Conservation (phyloP, 2,329 filamentous ascomycete species). For the Ophiocordyceps camponoti-floridani region DNA sequence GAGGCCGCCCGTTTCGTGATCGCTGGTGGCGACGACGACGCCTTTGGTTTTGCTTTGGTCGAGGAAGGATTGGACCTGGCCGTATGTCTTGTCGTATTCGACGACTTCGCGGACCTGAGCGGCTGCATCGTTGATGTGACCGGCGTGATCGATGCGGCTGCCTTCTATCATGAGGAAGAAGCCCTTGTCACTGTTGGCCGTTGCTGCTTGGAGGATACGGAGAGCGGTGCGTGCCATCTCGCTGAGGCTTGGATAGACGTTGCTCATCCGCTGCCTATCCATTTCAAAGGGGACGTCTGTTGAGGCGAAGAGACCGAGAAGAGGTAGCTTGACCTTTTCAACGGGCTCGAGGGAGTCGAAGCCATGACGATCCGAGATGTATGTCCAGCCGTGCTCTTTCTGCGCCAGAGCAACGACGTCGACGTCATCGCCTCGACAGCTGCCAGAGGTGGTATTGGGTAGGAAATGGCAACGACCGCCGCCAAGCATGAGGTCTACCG, state of each 20-base stretch:
- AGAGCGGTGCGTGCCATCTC: conserved; percentile 83
- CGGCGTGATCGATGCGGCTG: conserved; percentile 88
- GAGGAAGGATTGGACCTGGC: conserved; percentile 70
- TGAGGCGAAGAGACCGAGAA: conserved; percentile 70
- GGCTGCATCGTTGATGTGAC: conserved; percentile 68
- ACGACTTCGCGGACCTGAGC: conserved; percentile 82
- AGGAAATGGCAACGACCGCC: conserved; percentile 89
- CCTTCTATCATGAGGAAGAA: conserved; percentile 99
- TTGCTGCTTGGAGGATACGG: conserved; percentile 61
- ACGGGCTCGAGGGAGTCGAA: conserved; percentile 62
- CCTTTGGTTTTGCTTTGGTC: conserved; percentile 54
- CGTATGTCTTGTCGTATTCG: conserved; percentile 82
- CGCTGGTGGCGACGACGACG: conserved; percentile 75
- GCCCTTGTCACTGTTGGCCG: conserved; percentile 67
- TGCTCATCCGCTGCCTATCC: conserved; percentile 62
- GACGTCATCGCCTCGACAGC: conserved; percentile 64
- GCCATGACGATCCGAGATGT: conserved; percentile 50
- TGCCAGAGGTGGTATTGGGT: conserved; percentile 61
- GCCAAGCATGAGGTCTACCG: conserved; percentile 84
- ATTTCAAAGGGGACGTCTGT: conserved; percentile 85
- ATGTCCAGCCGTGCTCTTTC: conserved; percentile 61
- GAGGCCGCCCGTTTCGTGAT: conserved; percentile 91
- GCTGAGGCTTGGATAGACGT: conserved; percentile 72
- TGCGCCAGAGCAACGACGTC: conserved; percentile 59
- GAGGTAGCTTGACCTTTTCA: conserved; percentile 52